These are phyloP conservation scores for Babesia bovis DNA, from an alignment of 169 alveolate species.

Conservation along the genomic window DNA sequence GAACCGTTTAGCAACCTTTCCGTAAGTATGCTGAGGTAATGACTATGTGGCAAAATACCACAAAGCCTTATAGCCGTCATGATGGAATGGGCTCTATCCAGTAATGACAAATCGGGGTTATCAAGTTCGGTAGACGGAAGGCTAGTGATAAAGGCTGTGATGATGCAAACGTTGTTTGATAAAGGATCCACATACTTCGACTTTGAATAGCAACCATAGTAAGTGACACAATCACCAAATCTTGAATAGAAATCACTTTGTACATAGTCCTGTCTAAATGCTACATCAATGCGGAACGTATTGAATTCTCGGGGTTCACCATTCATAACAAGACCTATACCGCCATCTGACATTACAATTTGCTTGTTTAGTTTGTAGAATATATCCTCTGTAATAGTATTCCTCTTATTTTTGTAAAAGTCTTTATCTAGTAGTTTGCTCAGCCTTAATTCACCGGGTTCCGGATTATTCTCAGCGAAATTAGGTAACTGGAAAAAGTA, in stretches of 20 bases:
- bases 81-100: constrained; percentile 47
- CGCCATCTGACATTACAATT: constrained; percentile 69
- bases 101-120: constrained; percentile 18
- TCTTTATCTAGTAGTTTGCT: constrained; percentile 72
- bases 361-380: constrained; percentile 71
- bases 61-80: constrained; percentile 14
- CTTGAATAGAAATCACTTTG: constrained; percentile 76
- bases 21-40: constrained; percentile 1
- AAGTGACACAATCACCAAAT: constrained; percentile 77
- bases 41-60: constrained; percentile 19
- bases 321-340: constrained; percentile 65
- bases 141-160: constrained; percentile 60
- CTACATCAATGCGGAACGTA: constrained; percentile 73
- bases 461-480: constrained; percentile 57
- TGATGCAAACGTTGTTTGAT: constrained; percentile 68
- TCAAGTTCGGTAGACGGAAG: constrained; percentile 52
- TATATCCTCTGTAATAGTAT: constrained; percentile 75
- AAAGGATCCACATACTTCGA: constrained; percentile 81
- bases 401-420: constrained; percentile 72
- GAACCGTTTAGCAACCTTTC: constrained; percentile 54
- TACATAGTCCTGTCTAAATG: constrained; percentile 76
- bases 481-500: constrained; percentile 78
- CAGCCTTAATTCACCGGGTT: constrained; percentile 71
- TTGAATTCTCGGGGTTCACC: constrained; percentile 61
- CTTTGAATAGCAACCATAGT: constrained; percentile 79